Percentiles rank a stretch among this genome's conserved stretches.
Conservation (phyloP, 805 yeast genomes). For the Saccharomycopsis amapae region DNA sequence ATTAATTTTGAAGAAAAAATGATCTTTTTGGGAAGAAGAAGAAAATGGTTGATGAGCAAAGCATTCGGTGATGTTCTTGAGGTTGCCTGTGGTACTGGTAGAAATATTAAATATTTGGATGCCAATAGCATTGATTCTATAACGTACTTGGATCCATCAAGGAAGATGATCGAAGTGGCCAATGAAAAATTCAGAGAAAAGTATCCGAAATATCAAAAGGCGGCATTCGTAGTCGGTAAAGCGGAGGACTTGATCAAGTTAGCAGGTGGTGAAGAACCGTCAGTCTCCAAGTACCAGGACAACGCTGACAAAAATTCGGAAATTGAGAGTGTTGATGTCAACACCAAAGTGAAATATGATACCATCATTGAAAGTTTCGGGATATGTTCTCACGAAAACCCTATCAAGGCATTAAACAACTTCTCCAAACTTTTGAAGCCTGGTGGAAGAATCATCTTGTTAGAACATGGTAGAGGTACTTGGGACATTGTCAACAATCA, state of each 20-base stretch:
- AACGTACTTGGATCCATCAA: constrained; percentile 80
- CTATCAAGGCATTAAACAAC: constrained; percentile 70
- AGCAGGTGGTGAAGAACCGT: constrained; percentile 31
- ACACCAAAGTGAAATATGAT: constrained; percentile 58
- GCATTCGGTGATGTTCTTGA: constrained; percentile 86
- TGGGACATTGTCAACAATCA: constrained; percentile 72
- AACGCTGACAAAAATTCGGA: constrained; percentile 23
- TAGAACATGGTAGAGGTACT: constrained; percentile 90
- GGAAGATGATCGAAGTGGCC: constrained; percentile 78
- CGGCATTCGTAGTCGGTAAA: constrained; percentile 82
- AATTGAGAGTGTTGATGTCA: constrained; percentile 24
- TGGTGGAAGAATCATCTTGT: constrained; percentile 77
- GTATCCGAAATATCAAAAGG: constrained; percentile 63
- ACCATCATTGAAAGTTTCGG: constrained; percentile 94
- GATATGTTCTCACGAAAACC: constrained; percentile 91
- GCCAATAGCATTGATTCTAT: constrained; percentile 56
- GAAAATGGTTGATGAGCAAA: constrained; percentile 75
- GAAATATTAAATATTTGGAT: constrained; percentile 74
- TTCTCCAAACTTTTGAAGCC: constrained; percentile 72
- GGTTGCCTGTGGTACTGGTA: constrained; percentile 93
- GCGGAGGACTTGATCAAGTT: constrained; percentile 73
- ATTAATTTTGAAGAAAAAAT: constrained; percentile 50
- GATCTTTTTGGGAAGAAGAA: constrained; percentile 45
- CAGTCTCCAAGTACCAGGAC: constrained; percentile 3
- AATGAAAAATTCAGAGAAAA: constrained; percentile 60